Conservation (phyloP, 768 basidiomycete species). For the Leccinum imitatum region DNA sequence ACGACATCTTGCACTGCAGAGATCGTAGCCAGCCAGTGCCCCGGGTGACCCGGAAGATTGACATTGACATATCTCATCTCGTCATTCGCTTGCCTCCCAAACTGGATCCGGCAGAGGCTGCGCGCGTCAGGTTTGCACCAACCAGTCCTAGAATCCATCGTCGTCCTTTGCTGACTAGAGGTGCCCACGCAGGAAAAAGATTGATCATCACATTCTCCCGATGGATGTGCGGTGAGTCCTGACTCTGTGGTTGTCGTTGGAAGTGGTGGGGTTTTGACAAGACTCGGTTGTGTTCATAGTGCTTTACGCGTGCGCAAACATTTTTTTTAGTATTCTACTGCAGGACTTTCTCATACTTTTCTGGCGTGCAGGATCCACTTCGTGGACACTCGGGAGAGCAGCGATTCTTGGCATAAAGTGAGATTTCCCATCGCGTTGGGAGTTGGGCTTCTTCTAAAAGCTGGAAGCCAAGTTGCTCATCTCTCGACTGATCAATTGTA, state of each 20-base stretch:
- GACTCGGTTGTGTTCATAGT: conserved; percentile 35
- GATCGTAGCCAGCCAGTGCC: background rate
- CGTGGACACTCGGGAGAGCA: conserved; percentile 64
- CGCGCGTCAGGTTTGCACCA: conserved; percentile 46
- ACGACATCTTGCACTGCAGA: background rate
- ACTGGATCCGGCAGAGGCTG: conserved; percentile 52
- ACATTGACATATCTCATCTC: background rate
- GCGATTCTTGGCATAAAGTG: conserved; percentile 72
- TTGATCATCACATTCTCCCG: conserved; percentile 63
- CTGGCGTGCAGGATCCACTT: conserved; percentile 29
- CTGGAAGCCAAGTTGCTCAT: conserved; percentile 53
- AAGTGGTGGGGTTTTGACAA: no score
- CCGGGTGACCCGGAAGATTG: background rate
- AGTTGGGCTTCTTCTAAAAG: background rate
- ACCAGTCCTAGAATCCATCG: background rate
- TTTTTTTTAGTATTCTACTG: background rate
- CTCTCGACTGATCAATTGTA: conserved; percentile 53
- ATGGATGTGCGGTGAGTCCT: conserved; percentile 67
- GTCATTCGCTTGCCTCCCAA: no score
- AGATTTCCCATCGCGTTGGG: conserved; percentile 12
- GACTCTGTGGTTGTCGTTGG: background rate
- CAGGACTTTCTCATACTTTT: background rate
- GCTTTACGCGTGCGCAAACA: conserved; percentile 47
- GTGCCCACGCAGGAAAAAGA: conserved; percentile 36
- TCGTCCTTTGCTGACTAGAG: background rate